A percentile compares a stretch with the other conserved stretches of the same genome.
Evolutionary conservation across 2,329 filamentous ascomycete species (phyloP).

Genomic region (Fusarium secorum): DNA sequence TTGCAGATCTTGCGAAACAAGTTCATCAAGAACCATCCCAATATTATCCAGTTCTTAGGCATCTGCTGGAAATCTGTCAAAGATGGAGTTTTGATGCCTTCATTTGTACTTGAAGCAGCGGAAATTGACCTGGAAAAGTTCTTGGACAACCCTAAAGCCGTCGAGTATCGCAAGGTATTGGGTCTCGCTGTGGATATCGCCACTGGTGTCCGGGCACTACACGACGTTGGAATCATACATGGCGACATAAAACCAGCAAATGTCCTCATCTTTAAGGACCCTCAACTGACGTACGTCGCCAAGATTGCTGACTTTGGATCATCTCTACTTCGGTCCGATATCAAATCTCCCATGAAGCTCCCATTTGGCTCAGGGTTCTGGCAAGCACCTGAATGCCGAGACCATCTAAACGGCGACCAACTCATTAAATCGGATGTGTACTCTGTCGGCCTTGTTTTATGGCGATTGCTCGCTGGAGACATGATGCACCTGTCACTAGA

Average conservation of each 20-base stretch:
- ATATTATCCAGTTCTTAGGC: fast-evolving
- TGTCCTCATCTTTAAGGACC: neutral
- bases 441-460: neutral
- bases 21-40: neutral
- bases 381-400: neutral
- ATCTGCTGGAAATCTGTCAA: neutral
- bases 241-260: neutral
- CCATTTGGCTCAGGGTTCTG: neutral
- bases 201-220: neutral
- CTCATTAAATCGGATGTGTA: neutral
- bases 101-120: neutral
- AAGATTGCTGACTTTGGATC: neutral
- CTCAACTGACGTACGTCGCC: fast-evolving
- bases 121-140: neutral
- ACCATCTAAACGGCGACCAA: neutral
- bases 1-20: neutral
- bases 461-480: neutral
- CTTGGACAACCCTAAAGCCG: neutral
- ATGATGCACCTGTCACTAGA: neutral
- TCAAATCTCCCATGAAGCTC: neutral
- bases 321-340: neutral
- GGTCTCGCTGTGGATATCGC: neutral
- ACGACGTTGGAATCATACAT: neutral
- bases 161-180: neutral
- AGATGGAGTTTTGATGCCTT: neutral